Conservation (phyloP, 2,329 filamentous ascomycete genomes). For the Dactylellina haptotyla region DNA sequence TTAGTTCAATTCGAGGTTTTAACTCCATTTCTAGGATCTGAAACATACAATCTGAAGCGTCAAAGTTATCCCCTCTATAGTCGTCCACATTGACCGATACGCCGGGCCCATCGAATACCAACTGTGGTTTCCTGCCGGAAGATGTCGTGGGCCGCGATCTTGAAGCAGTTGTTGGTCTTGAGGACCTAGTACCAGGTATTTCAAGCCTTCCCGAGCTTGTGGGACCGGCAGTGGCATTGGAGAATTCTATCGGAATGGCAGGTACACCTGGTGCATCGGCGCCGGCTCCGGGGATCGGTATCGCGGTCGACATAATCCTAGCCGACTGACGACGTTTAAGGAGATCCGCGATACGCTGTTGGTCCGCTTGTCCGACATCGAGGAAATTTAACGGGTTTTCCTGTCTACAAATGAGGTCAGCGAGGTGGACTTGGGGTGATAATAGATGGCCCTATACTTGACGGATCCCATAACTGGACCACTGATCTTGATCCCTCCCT, state of each 20-base stretch:
- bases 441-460: slow-evolving; percentile 12
- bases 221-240: slow-evolving; percentile 68
- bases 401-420: slow-evolving; percentile 24
- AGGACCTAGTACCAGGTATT: not conserved
- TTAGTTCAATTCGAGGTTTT: slow-evolving; percentile 20
- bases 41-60: slow-evolving; percentile 78
- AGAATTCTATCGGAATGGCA: slow-evolving; percentile 68
- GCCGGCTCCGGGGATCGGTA: slow-evolving; percentile 76
- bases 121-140: slow-evolving; percentile 66
- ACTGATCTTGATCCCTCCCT: slow-evolving; percentile 22
- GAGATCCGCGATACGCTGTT: slow-evolving; percentile 74
- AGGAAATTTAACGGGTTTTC: slow-evolving; percentile 35
- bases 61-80: slow-evolving; percentile 80
- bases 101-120: slow-evolving; percentile 65
- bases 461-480: slow-evolving; percentile 26
- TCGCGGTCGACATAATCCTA: slow-evolving; percentile 70
- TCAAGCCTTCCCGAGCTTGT: slow-evolving; percentile 67
- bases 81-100: slow-evolving; percentile 77
- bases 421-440: not conserved
- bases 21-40: not conserved
- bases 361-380: slow-evolving; percentile 55
- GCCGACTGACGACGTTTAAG: slow-evolving; percentile 96
- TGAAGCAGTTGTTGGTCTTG: slow-evolving; percentile 19
- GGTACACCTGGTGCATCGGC: slow-evolving; percentile 77
- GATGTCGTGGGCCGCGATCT: slow-evolving; percentile 60